Evolutionary conservation across 192 early-diverging fungal genomes (phyloP).

Genomic region (Umbelopsis sp.): DNA sequence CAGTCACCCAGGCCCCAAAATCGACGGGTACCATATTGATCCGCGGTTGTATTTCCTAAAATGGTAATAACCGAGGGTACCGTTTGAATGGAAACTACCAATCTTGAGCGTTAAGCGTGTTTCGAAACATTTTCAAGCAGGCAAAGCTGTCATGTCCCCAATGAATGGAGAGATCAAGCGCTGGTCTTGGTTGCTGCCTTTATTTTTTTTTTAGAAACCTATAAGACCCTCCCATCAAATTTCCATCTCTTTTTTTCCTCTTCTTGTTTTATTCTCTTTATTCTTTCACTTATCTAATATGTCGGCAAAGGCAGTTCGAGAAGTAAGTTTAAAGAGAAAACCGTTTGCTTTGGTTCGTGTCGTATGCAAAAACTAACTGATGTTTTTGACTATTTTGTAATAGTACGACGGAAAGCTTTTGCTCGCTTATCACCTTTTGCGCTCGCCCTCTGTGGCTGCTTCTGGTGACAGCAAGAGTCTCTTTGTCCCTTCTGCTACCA

Average conservation of each 20-base stretch:
- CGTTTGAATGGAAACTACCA: constrained; percentile 1
- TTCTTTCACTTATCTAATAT: constrained; percentile 43
- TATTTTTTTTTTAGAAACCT: constrained; percentile 18
- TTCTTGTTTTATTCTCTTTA: constrained; percentile 20
- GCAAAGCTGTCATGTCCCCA: constrained; percentile 17
- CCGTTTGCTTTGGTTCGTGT: no score
- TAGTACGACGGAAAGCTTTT: constrained; percentile 98
- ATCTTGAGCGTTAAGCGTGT: not conserved
- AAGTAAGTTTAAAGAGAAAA: not conserved
- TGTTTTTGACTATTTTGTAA: not conserved
- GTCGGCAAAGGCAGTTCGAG: constrained; percentile 92
- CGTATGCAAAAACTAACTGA: no score
- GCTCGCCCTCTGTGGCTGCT: constrained; percentile 64
- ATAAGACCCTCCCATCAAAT: constrained; percentile 2
- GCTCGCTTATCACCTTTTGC: constrained; percentile 85
- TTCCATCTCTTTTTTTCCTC: not conserved
- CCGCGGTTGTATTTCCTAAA: constrained; percentile 18
- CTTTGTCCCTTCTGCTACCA: constrained; percentile 73
- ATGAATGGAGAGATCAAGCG: constrained; percentile 10
- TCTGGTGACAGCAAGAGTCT: constrained; percentile 52
- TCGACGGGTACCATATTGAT: constrained; percentile 8
- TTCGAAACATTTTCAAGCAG: not conserved
- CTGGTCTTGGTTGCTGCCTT: no score
- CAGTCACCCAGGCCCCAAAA: constrained; percentile 19
- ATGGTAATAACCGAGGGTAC: constrained; percentile 1